Evolutionary conservation across 768 basidiomycete genomes (phyloP).

Genomic region (Serpula lacrymans): DNA sequence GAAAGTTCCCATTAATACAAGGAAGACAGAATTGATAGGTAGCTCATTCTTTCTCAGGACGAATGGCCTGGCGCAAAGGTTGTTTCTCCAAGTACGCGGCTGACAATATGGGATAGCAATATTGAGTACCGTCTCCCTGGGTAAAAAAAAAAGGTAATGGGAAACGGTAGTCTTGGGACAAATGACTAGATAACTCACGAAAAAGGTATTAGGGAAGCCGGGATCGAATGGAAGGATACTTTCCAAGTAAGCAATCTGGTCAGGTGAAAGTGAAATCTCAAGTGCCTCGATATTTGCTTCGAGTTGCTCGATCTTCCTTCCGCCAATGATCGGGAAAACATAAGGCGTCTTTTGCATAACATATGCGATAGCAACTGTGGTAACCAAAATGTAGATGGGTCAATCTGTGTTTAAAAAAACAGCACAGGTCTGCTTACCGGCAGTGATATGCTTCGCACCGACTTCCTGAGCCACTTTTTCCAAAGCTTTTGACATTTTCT

Average conservation of each 20-base stretch:
- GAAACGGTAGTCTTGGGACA: background rate
- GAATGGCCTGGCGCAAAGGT: background rate
- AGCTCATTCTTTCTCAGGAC: background rate
- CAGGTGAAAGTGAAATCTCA: constrained; percentile 38
- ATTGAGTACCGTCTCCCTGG: constrained; percentile 7
- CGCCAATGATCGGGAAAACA: constrained; percentile 48
- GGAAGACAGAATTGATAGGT: background rate
- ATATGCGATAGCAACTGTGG: constrained; percentile 47
- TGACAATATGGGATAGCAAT: background rate
- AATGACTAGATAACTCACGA: constrained; percentile 21
- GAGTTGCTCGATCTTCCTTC: constrained; percentile 48
- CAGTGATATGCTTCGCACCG: constrained; percentile 41
- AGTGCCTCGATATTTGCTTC: constrained; percentile 46
- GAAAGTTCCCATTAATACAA: background rate
- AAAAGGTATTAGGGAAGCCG: constrained; percentile 38
- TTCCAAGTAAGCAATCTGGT: constrained; percentile 45
- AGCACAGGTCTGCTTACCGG: no score
- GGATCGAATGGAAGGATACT: constrained; percentile 37
- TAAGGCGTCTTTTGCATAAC: constrained; percentile 49
- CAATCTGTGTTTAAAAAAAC: no score
- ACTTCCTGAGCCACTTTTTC: constrained; percentile 48
- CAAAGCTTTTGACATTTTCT: constrained; percentile 37
- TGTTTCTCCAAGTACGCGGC: constrained; percentile 2
- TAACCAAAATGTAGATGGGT: background rate
- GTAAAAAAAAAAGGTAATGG: background rate